Evolutionary conservation across 2,329 filamentous ascomycete species (phyloP).

Genomic region (Dactylellina sp.): DNA sequence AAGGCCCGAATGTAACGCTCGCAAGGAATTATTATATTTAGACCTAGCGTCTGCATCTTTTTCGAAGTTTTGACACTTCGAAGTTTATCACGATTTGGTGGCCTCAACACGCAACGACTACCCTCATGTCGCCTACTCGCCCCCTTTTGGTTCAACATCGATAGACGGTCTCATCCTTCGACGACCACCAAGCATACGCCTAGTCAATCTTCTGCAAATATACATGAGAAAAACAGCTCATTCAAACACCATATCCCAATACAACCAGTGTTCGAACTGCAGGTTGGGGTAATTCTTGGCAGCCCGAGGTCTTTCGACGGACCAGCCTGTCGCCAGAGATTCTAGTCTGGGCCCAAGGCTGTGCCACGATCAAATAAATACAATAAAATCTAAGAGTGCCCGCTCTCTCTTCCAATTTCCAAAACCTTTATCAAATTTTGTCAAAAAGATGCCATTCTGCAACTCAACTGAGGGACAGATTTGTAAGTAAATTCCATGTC

Average conservation of each 20-base stretch:
- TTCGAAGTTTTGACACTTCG: slow-evolving; percentile 21
- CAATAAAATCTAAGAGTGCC: slow-evolving; percentile 23
- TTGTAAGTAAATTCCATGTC: slow-evolving; percentile 32
- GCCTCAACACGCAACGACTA: slow-evolving; percentile 52
- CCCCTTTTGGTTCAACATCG: slow-evolving; percentile 39
- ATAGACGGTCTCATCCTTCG: slow-evolving; percentile 22
- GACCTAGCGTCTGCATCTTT: slow-evolving; percentile 22
- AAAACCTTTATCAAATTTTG: slow-evolving; percentile 10
- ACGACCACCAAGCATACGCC: not conserved
- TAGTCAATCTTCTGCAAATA: slow-evolving; percentile 4
- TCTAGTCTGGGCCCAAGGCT: slow-evolving; percentile 10
- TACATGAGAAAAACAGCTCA: slow-evolving; percentile 29
- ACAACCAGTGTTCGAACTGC: slow-evolving; percentile 12
- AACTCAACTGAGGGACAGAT: slow-evolving; percentile 43
- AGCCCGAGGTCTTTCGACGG: slow-evolving; percentile 1
- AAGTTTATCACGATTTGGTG: slow-evolving; percentile 35
- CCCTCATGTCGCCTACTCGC: slow-evolving; percentile 38
- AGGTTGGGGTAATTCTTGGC: slow-evolving; percentile 20
- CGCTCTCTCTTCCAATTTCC: slow-evolving; percentile 38
- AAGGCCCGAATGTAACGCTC: slow-evolving; percentile 22
- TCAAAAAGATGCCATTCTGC: slow-evolving; percentile 47
- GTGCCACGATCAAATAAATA: slow-evolving; percentile 37
- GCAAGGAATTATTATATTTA: slow-evolving; percentile 54
- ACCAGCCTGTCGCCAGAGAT: slow-evolving; percentile 27
- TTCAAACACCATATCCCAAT: slow-evolving; percentile 22